Evolutionary conservation across 345 rosid genomes (phyloP), one percentile per base, ranked within the genome.

Genomic region (Eucalyptus victrix): DNA sequence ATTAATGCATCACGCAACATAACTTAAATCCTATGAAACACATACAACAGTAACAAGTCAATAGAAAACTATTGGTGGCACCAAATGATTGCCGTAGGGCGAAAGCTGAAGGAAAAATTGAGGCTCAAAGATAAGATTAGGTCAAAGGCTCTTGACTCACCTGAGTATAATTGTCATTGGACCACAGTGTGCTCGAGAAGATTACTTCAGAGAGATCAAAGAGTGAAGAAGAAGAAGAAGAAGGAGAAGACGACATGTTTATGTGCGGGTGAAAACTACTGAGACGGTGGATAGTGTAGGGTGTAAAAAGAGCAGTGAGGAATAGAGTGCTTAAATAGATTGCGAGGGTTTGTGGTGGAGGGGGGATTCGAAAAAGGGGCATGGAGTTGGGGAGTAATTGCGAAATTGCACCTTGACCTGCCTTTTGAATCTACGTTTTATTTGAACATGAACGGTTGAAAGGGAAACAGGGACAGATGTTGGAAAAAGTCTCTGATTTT

Each of bases 401-500:
- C 96, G 76, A 87, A 90, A 93, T 13, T 90, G 94, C 93, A 90
- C 92, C 95, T 92, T 93, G 83, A 72, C 83, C 92, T 91, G 91
- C 50, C 42, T 81, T 87, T 88, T 89, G 88, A 91, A 88, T 85
- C 86, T 47, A 86, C 50, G 87, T 49, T 47, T 86, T 72, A 88
- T 92, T 92, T 91, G 92, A 92, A 90, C 90, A 86, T 93, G 47
- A 90, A 91, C 45, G 89, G 88, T 88, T 92, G 93, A 92, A 91
- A 93, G 88, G 60, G 89, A 49, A 93, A 89, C 62, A 86, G 90
- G 88, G 90, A 89, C 90, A 89, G 80, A 89, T 92, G 95, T 88
- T 92, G 95, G 94, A 92, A 93, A 93, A 91, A 91, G 80, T 26
- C 88, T 91, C 90, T 91, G 92, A 90, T 93, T 92, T 93, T 94